Percentiles rank a stretch among this genome's conserved stretches.
Conservation (phyloP, 495 filamentous ascomycete genomes). For the Beverwykella pulmonaria region DNA sequence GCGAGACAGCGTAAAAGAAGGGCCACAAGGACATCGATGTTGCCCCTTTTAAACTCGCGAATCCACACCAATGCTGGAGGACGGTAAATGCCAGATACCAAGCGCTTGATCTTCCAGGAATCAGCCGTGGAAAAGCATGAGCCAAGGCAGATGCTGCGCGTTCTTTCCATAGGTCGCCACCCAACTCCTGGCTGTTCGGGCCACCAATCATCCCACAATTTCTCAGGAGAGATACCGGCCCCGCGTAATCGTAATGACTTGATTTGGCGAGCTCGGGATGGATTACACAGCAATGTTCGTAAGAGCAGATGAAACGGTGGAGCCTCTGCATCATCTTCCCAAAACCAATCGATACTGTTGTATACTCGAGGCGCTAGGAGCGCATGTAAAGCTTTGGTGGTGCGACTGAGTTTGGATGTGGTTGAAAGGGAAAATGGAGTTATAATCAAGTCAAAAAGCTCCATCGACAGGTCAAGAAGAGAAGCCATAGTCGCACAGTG, state of each 20-base stretch:
- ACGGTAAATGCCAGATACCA: too few species aligned
- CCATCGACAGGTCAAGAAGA: constrained; percentile 1
- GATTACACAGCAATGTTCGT: not conserved
- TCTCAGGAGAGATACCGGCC: too few species aligned
- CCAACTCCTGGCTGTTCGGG: too few species aligned
- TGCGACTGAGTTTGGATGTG: constrained; percentile 2
- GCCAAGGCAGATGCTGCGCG: too few species aligned
- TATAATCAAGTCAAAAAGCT: not conserved
- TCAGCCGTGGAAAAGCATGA: too few species aligned
- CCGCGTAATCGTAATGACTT: not conserved
- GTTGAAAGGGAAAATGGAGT: not conserved
- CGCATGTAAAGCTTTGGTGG: not conserved
- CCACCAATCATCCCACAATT: too few species aligned
- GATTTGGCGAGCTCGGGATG: not conserved
- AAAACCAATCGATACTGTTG: constrained; percentile 5
- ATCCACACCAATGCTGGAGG: too few species aligned
- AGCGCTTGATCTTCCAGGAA: too few species aligned
- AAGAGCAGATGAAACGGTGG: constrained; percentile 8
- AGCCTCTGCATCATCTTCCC: constrained; percentile 5
- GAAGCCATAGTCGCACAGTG: constrained; percentile 8
- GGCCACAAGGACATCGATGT: too few species aligned
- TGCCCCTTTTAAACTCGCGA: too few species aligned
- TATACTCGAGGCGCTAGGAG: not conserved
- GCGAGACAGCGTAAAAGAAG: too few species aligned
- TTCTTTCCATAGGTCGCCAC: too few species aligned